These are phyloP conservation scores for Adansonia digitata DNA, from an alignment of 345 rosid species.

Conservation along the genomic window DNA sequence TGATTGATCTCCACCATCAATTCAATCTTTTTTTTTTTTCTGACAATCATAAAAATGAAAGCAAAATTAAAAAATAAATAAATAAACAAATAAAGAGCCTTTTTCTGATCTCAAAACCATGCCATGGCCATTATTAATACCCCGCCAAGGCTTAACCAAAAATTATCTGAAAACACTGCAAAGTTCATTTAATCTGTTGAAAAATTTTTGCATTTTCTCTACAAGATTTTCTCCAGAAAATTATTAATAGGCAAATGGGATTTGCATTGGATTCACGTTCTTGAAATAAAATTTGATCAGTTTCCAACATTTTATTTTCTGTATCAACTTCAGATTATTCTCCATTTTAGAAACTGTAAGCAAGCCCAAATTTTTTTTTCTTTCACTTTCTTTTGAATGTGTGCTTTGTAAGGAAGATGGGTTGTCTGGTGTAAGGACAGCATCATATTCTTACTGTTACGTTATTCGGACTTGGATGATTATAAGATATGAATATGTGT, in stretches of 20 bases:
- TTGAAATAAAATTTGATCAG: slow-evolving; percentile 9
- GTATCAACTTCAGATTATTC: slow-evolving; percentile 28
- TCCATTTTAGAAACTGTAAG: background rate
- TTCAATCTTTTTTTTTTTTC: background rate
- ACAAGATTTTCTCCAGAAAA: background rate
- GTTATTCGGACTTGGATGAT: too few relatives aligned
- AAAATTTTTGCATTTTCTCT: too few relatives aligned
- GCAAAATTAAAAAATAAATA: background rate
- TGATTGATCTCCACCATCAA: background rate
- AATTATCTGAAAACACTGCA: too few relatives aligned
- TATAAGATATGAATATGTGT: too few relatives aligned
- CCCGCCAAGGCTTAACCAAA: background rate
- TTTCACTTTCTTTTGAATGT: too few relatives aligned
- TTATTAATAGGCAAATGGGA: slow-evolving; percentile 18
- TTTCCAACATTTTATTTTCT: slow-evolving; percentile 12
- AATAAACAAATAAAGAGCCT: too few relatives aligned
- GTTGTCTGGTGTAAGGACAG: slow-evolving; percentile 8
- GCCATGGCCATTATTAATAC: background rate
- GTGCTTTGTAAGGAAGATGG: too few relatives aligned
- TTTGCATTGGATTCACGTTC: slow-evolving; percentile 43
- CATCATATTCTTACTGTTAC: slow-evolving; percentile 4
- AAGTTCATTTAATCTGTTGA: background rate
- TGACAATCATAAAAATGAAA: background rate
- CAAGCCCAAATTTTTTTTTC: background rate
- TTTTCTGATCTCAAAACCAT: background rate